Percentiles rank a stretch among this genome's conserved stretches.
Conservation (phyloP, 352 stramenopile species). For the Phytophthora vignae region DNA sequence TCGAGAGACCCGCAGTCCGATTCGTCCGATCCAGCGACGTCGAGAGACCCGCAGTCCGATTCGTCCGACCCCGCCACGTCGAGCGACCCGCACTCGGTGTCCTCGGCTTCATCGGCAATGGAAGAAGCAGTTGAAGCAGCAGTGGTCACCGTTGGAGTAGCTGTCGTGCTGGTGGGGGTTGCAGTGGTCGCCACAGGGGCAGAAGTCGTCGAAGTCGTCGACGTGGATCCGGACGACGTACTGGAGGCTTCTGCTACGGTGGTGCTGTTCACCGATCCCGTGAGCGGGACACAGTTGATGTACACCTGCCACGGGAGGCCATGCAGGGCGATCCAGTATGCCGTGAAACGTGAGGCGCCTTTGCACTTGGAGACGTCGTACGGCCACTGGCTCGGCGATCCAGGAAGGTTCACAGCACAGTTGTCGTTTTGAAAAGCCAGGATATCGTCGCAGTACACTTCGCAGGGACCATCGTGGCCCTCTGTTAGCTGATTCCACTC, state of each 20-base stretch:
- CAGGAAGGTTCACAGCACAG: slow-evolving; percentile 42
- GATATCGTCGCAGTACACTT: slow-evolving; percentile 57
- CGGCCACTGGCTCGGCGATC: slow-evolving; percentile 17
- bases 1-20: slow-evolving; percentile 34
- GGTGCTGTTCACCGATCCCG: slow-evolving; percentile 21
- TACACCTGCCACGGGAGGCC: slow-evolving; percentile 50
- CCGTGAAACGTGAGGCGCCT: slow-evolving; percentile 33
- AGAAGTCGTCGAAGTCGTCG: slow-evolving; percentile 7
- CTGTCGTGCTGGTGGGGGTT: slow-evolving; percentile 8
- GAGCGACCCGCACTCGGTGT: slow-evolving; percentile 30
- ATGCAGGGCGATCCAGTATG: slow-evolving; percentile 55
- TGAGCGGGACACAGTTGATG: slow-evolving; percentile 33
- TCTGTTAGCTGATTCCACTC: slow-evolving; percentile 35
- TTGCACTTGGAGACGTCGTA: slow-evolving; percentile 31
- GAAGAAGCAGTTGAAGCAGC: slow-evolving; percentile 4
- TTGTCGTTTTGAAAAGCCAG: slow-evolving; percentile 53
- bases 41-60: slow-evolving; percentile 32
- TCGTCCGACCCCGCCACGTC: slow-evolving; percentile 27
- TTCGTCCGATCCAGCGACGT: slow-evolving; percentile 31
- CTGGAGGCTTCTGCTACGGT: slow-evolving; percentile 5
- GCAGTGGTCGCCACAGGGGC: slow-evolving; percentile 19
- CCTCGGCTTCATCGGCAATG: slow-evolving; percentile 28
- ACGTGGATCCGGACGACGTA: slow-evolving; percentile 12
- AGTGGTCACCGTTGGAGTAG: not conserved
- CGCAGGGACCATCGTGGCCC: slow-evolving; percentile 54